phyloP scores from a whole-genome alignment of 805 yeast species.

The Candida pseudoglaebosa region DNA sequence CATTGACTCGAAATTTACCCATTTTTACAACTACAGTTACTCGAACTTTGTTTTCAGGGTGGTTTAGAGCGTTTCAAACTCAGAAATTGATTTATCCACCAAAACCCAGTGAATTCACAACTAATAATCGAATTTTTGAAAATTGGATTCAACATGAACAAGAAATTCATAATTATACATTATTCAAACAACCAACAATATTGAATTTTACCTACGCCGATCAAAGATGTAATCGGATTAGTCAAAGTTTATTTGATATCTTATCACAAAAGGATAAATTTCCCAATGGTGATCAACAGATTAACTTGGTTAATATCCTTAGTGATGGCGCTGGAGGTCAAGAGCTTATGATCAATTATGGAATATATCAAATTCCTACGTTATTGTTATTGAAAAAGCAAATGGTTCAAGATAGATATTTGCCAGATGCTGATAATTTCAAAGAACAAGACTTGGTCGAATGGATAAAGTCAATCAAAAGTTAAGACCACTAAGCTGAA shows the following conservation, averaged over 20 bases:
- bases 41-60: constrained; percentile 3
- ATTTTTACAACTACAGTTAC: background rate
- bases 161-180: constrained; percentile 55
- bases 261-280: constrained; percentile 19
- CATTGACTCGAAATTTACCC: background rate
- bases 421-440: constrained; percentile 18
- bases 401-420: constrained; percentile 40
- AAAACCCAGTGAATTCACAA: constrained; percentile 29
- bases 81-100: constrained; percentile 40
- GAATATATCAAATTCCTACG: constrained; percentile 54
- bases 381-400: constrained; percentile 66
- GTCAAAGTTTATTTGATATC: constrained; percentile 49
- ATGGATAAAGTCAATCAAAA: constrained; percentile 22
- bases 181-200: constrained; percentile 57
- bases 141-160: constrained; percentile 47
- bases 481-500: no score
- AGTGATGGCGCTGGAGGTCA: constrained; percentile 62
- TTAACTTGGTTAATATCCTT: constrained; percentile 69
- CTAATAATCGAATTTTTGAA: constrained; percentile 37
- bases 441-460: constrained; percentile 27
- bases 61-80: constrained; percentile 4
- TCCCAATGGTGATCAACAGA: constrained; percentile 30
- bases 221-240: constrained; percentile 54
- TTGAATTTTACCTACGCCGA: constrained; percentile 76
- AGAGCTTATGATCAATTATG: constrained; percentile 55